Evolutionary conservation across 495 filamentous ascomycete species (phyloP).

Genomic region (Annulohypoxylon moriforme): DNA sequence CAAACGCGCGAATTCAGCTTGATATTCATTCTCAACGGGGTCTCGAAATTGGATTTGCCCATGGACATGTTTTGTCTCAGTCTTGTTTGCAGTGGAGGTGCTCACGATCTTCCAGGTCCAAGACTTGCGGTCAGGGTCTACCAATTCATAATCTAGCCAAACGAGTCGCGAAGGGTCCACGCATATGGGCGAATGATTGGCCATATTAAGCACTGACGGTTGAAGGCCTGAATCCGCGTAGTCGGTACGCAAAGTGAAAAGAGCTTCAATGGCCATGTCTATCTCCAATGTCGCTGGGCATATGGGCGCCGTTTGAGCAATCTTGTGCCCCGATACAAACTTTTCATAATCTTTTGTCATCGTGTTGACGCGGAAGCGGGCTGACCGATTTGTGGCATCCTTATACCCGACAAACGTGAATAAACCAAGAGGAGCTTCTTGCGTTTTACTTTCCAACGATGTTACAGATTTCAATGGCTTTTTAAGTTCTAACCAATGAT

Average conservation of each 20-base stretch:
- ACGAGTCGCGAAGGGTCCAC: slow-evolving; percentile 9
- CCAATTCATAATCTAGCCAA: background rate
- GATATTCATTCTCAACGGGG: background rate
- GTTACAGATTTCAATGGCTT: too few species aligned
- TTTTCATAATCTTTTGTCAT: too few species aligned
- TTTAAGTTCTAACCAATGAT: slow-evolving; percentile 43
- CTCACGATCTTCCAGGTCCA: background rate
- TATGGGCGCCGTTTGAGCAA: slow-evolving; percentile 58
- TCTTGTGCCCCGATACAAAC: slow-evolving; percentile 45
- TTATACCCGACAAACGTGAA: too few species aligned
- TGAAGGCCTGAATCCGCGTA: background rate
- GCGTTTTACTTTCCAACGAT: too few species aligned
- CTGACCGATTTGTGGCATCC: too few species aligned
- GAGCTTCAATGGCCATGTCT: slow-evolving; percentile 59
- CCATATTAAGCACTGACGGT: slow-evolving; percentile 52
- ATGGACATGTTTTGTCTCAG: background rate
- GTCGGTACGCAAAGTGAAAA: slow-evolving; percentile 53
- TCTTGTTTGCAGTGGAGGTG: background rate
- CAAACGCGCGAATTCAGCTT: slow-evolving; percentile 54
- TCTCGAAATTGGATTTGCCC: background rate
- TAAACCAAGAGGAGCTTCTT: too few species aligned
- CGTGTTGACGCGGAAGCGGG: slow-evolving; percentile 61
- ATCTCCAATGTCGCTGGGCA: slow-evolving; percentile 58
- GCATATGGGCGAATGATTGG: slow-evolving; percentile 48
- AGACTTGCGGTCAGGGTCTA: background rate